These are phyloP conservation scores for Nitzschia palea DNA, from an alignment of 108 stramenopile species.

Conservation along the genomic window DNA sequence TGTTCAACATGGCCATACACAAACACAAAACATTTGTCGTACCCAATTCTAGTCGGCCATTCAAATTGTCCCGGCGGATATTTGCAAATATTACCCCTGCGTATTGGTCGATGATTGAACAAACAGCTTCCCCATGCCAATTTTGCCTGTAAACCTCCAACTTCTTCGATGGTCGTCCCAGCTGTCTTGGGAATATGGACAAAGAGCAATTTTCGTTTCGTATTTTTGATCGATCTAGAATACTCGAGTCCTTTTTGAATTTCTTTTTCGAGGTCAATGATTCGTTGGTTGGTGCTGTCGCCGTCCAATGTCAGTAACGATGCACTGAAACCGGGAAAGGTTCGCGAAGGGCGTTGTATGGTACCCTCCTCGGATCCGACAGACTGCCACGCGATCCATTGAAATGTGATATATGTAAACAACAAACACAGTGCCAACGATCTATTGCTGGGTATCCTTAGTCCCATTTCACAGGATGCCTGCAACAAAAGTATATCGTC, in stretches of 20 bases:
- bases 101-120: conserved; percentile 41
- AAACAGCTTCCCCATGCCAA: conserved; percentile 36
- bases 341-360: too few relatives aligned
- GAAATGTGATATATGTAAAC: neutral
- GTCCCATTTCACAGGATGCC: too few relatives aligned
- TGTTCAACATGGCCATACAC: too few relatives aligned
- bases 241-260: conserved; percentile 19
- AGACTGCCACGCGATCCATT: neutral
- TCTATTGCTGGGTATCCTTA: neutral
- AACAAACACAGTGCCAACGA: neutral
- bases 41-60: conserved; percentile 36
- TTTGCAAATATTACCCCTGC: conserved; percentile 9
- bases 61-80: conserved; percentile 25
- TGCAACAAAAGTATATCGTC: too few relatives aligned
- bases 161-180: conserved; percentile 40
- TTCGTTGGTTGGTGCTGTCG: too few relatives aligned
- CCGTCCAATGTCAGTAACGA: too few relatives aligned
- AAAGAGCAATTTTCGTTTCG: conserved; percentile 29
- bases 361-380: neutral
- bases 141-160: conserved; percentile 16
- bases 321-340: too few relatives aligned
- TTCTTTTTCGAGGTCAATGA: conserved; percentile 9
- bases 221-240: conserved; percentile 18
- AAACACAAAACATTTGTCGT: too few relatives aligned
- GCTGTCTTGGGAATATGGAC: conserved; percentile 48